phyloP scores from a whole-genome alignment of 2,329 filamentous ascomycete genomes.

The Zasmidium citrigriseum region DNA sequence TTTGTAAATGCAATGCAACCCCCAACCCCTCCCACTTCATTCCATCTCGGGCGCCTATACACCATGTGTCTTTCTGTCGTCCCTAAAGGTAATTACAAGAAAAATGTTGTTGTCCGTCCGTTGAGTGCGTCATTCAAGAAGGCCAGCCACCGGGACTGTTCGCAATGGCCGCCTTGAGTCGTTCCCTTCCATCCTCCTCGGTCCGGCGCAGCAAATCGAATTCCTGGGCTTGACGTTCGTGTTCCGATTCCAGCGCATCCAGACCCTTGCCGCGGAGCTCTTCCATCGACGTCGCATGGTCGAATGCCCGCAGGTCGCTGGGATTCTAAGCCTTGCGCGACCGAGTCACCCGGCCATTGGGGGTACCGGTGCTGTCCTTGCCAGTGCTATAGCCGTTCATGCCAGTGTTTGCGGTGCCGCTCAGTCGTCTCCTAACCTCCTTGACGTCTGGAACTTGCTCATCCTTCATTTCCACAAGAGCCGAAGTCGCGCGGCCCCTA shows the following conservation, averaged over 20 bases:
- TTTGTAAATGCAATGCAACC: background rate
- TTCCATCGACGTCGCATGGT: conserved; percentile 18
- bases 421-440: conserved; percentile 54
- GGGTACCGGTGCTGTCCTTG: conserved; percentile 43
- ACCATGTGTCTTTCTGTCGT: conserved; percentile 1
- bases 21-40: background rate
- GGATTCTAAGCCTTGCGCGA: conserved; percentile 67
- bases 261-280: background rate
- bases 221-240: conserved; percentile 2
- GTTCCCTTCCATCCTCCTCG: background rate
- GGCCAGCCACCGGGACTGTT: conserved; percentile 9
- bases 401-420: conserved; percentile 40
- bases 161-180: conserved; percentile 2
- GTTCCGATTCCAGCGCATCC: conserved; percentile 1
- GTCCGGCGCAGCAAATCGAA: conserved; percentile 2
- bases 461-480: conserved; percentile 79
- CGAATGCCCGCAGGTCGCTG: conserved; percentile 19
- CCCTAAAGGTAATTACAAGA: conserved; percentile 10
- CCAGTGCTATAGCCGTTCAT: conserved; percentile 35
- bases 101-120: background rate
- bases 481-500: conserved; percentile 77
- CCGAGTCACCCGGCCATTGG: conserved; percentile 63
- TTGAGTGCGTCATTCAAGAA: background rate
- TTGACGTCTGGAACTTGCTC: conserved; percentile 62
- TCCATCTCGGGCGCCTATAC: conserved; percentile 2